Conservation (phyloP, 2,329 filamentous ascomycete genomes). For the Zymoseptoria crescenta region DNA sequence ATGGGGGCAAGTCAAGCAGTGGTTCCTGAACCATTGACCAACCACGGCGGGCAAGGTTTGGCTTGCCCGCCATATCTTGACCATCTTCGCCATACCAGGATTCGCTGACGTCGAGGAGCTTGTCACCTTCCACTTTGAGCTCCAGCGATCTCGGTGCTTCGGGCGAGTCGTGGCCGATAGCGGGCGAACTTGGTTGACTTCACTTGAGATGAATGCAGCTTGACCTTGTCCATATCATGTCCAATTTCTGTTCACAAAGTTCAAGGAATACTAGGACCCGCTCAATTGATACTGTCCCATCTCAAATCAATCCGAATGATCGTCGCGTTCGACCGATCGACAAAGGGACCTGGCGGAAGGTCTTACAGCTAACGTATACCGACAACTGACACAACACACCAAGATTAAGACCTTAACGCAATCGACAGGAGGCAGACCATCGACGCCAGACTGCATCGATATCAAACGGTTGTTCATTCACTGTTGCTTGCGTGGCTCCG, state of each 20-base stretch:
- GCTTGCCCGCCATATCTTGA: slow-evolving; percentile 12
- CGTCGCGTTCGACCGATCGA: background rate
- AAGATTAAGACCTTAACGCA: background rate
- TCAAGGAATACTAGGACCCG: too few relatives aligned
- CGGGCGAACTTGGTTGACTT: background rate
- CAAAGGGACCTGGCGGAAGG: background rate
- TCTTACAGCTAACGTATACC: background rate
- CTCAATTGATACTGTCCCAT: background rate
- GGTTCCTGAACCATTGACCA: slow-evolving; percentile 1
- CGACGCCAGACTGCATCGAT: background rate
- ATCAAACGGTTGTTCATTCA: background rate
- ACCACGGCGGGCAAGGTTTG: slow-evolving; percentile 10
- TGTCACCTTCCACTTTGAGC: background rate
- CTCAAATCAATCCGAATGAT: background rate
- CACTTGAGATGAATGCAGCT: background rate
- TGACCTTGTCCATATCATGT: background rate
- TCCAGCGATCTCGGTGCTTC: background rate
- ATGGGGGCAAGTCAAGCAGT: background rate
- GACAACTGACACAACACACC: background rate
- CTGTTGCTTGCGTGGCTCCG: background rate
- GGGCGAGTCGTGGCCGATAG: background rate
- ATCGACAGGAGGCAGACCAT: background rate
- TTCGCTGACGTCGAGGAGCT: background rate
- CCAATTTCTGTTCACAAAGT: too few relatives aligned
- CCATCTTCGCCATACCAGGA: slow-evolving; percentile 13